Base-by-base conservation (phyloP, 805 yeast species). In the Wickerhamiella azymoides region DNA sequence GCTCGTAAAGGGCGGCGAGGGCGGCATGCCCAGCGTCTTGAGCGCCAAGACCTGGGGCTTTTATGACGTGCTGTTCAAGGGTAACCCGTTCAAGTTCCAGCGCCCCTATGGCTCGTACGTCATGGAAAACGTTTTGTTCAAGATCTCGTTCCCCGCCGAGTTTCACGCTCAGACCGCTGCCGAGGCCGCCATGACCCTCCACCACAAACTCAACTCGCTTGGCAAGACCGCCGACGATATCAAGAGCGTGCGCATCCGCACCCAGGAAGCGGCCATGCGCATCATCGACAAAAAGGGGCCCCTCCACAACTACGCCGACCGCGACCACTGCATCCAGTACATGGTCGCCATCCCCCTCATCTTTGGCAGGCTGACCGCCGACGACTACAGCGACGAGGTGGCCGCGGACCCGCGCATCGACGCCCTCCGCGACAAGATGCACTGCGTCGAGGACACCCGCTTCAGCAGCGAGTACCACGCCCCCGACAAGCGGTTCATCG, bases 111-210 rank as follows among this genome's bases (percentile, higher is more conserved):
- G 74, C 35, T 69, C 75, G 2, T 75, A 75, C 54, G 80, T 75
- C 13, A 76, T 75, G 80, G 80, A 75, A 59, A 75, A 75, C 54
- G 73, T 75, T 19, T 57, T 75, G 39, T 76, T 75, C 62, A 75
- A 75, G 62, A 75, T 76, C 52, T 74, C 79, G 1, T 75, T 69
- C 66, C 80, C 80, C 13, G 80, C 80, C 32, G 80, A 75, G 57
- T 76, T 75, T 60, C 80, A 75, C 57, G 78, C 79, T 9, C 80
- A 75, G 60, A 74, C 80, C 28, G 80, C 80, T 9, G 79, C 68
- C 30, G 80, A 75, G 56, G 76, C 76, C 18, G 73, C 80, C 27
- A 55, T 75, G 59, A 67, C 64, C 11, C 62, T 70, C 11, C 64
- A 71, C 54, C 50, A 54, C 32, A 52, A 58, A 43, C 60, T 75